Evolutionary conservation across 1,284 basidiomycete genomes (phyloP), one percentile per base, ranked within the genome.

Genomic region (Ustilago esculenta): DNA sequence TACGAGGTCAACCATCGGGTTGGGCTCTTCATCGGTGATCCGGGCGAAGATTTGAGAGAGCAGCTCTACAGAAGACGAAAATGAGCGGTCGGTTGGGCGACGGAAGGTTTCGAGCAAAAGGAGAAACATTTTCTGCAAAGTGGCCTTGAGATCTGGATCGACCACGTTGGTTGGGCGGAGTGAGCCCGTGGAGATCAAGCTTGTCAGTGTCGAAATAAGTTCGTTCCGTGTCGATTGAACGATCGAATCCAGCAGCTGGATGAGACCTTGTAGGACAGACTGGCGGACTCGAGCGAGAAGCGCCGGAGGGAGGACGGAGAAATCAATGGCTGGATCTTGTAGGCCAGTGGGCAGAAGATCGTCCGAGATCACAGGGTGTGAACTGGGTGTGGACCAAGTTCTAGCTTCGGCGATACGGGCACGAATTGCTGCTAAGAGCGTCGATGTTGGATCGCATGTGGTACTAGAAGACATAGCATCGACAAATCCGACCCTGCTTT

Each of bases 331-430:
- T 1, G 35, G 49, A 12, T 37, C 11, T 23, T 57, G 61, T 3
- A 48, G 32, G 14, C 36, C 45, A n/a, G 32, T 17, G 2, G 61
- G 61, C 4, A 65, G 36, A 7, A 65, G 35, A n/a, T 65, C 61
- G 27, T 65, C 54, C 21, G 54, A 37, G 7, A 57, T 5, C 15
- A 58, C 17, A 0, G 24, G 21, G 9, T 21, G 20, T n/a, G 9
- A 14, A 11, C 12, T 34, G n/a, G 34, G 2, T 10, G 34, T 12
- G 4, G 41, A 30, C 61, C 61, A 65, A 4, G 41, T 53, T 5
- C 20, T 35, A 30, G 45, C 32, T 8, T 65, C 46, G 25, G 61
- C 45, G 15, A 54, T 53, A 7, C 45, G 35, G 2, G 30, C 20
- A n/a, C 24, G 45, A 10, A 65, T 37, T 8, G 54, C 50, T 14